Base-by-base conservation (phyloP, 2,329 filamentous ascomycete genomes). In the Cladophialophora psammophila region DNA sequence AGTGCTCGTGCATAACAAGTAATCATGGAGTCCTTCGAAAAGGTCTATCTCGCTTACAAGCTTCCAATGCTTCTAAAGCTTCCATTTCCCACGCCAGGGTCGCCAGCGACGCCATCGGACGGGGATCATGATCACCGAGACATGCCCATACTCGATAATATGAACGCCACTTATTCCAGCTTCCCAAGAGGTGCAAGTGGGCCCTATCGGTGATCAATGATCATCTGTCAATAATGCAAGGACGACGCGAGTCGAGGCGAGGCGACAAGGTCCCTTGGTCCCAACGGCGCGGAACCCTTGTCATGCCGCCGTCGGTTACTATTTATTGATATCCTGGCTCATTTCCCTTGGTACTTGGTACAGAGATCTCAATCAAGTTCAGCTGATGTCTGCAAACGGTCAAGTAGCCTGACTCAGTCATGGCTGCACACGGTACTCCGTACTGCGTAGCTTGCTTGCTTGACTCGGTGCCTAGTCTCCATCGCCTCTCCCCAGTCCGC, bases 21-120 rank as follows among this genome's bases (percentile, higher is more conserved):
- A 10, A 26, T 7, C 38, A 50, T 15, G 45, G 45, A 13, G 45
- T 26, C 10, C 26, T 10, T 60, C 18, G 36, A 34, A 34, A 10
- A 36, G 52, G 12, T 18, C 34, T 61, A 61, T 61, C 35, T 61
- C 59, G 59, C 59, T 61, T 61, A 38, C 5, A 18, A 35, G 26
- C 31, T 36, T 55, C 34, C 31, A 55, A 54, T 26, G 59, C 48
- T 61, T 60, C 58, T 32, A 60, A 9, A 13, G 40, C 42, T 60
- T 61, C 59, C 59, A 61, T 61, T 35, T 8, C 59, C 50, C 32
- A 48, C 48, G 52, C 38, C 34, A n/a, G n/a, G 20, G 34, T 38
- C 59, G 35, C 48, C 59, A 35, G 20, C 34, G 34, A 61, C 59
- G 48, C 59, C 59, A 54, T 54, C 59, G 15, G 26, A 15, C 55